A percentile compares a stretch with the other conserved stretches of the same genome.
These are phyloP conservation scores for Ogataea philodendri DNA, from an alignment of 805 yeast species.

Conservation along the genomic window DNA sequence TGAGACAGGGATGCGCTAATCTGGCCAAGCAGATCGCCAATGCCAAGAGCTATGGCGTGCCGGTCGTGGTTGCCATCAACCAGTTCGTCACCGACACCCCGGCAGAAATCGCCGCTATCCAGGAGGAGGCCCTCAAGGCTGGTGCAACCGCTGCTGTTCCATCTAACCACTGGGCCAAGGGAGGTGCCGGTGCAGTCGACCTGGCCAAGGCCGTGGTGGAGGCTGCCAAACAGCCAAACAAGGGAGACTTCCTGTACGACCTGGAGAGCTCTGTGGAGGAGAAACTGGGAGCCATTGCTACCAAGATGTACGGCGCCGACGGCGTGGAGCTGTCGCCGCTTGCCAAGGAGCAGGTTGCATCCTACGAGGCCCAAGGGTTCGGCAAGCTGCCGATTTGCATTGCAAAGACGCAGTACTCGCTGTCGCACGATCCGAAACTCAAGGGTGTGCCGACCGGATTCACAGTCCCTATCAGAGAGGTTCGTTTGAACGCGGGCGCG, in stretches of 20 bases:
- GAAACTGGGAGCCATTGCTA: constrained; percentile 64
- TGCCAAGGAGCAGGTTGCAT: constrained; percentile 67
- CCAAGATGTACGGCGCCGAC: constrained; percentile 75
- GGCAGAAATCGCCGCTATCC: constrained; percentile 66
- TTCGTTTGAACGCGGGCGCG: constrained; percentile 83
- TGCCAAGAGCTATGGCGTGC: constrained; percentile 68
- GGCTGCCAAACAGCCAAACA: constrained; percentile 46
- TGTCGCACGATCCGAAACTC: constrained; percentile 77
- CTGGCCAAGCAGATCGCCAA: constrained; percentile 74
- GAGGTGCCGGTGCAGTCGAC: constrained; percentile 77
- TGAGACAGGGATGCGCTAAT: constrained; percentile 68
- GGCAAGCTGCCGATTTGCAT: constrained; percentile 78
- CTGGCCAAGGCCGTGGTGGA: constrained; percentile 69
- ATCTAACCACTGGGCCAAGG: constrained; percentile 84
- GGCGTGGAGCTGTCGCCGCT: constrained; percentile 65
- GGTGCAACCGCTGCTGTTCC: constrained; percentile 80
- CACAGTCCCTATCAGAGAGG: constrained; percentile 77
- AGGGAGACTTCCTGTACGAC: constrained; percentile 53
- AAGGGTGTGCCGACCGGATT: constrained; percentile 84
- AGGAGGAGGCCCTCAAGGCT: constrained; percentile 64
- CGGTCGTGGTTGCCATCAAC: constrained; percentile 81
- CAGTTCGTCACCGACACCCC: constrained; percentile 72
- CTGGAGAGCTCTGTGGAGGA: constrained; percentile 59
- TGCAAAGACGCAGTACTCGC: constrained; percentile 83
- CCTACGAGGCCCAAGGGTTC: constrained; percentile 71